Evolutionary conservation across 352 stramenopile species (phyloP), one percentile per base, ranked within the genome.

Genomic region (Globisporangium radiosum): DNA sequence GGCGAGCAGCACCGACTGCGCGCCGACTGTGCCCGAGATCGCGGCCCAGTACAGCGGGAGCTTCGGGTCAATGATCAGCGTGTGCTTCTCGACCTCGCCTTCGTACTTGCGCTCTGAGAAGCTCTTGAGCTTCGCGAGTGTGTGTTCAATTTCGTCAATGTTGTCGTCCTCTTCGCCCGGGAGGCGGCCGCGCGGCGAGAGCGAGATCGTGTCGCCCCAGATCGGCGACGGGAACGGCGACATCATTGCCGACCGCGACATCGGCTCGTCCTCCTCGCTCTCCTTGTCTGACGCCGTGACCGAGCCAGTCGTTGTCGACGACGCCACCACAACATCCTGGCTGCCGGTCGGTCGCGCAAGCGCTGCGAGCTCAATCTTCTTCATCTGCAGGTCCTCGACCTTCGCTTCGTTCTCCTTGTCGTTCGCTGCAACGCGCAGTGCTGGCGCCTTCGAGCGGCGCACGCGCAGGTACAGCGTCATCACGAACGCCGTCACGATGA

Each of bases 21-120:
- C 86, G 17, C 86, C 86, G 51, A 93, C 77, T 3, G 80, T 94
- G 17, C 86, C 86, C 1, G 86, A 94, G 64, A 94, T 91, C 14
- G 81, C 81, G 4, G 86, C 86, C 81, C 81, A 95, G 67, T 95
- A 95, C 1, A 93, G 70, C 57, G 86, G 86, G 56, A 94, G 64
- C 62, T 93, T 90, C 8, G 85, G 84, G 61, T 93, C 83, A 54
- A 92, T 93, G 45, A 92, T 85, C 13, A 92, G 72, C 56, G 82
- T 90, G 56, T 92, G 76, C 66, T 93, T 93, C 68, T 90, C 82
- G 47, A 93, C 78, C 44, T 87, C 78, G 42, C 73, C 76, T 39
- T 88, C 77, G 59, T 85, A 78, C 62, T 82, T 73, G 47, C 70
- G 66, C 15, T 65, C 49, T 47, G 69, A 64, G 44, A 81, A 70